Percentiles rank a stretch among this genome's conserved stretches.
Conservation (phyloP, 192 early-diverging fungal genomes). For the Coemansia sp. region DNA sequence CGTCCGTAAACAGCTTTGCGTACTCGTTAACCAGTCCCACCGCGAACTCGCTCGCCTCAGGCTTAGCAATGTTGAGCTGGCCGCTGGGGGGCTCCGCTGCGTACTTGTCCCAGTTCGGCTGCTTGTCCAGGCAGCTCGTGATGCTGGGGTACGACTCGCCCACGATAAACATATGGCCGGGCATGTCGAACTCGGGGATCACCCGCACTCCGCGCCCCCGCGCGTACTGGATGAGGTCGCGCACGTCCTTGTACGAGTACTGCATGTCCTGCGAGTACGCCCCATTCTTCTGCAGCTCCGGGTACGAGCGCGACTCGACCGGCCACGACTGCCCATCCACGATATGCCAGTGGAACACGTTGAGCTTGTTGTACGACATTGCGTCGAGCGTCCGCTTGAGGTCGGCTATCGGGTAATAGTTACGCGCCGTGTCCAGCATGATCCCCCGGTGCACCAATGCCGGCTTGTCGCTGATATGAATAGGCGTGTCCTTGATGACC, state of each 20-base stretch:
- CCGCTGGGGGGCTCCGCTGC: slow-evolving; percentile 74
- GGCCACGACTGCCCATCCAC: slow-evolving; percentile 70
- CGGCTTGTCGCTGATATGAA: slow-evolving; percentile 60
- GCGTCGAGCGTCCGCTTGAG: slow-evolving; percentile 61
- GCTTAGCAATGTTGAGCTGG: slow-evolving; percentile 67
- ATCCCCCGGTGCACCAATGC: slow-evolving; percentile 62
- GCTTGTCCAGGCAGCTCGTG: slow-evolving; percentile 55
- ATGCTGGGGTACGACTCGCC: slow-evolving; percentile 52
- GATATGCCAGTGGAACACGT: slow-evolving; percentile 77
- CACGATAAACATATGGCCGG: slow-evolving; percentile 64
- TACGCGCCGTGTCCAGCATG: slow-evolving; percentile 62
- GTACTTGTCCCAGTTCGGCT: slow-evolving; percentile 58
- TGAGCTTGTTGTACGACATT: slow-evolving; percentile 68
- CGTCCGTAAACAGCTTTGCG: slow-evolving; percentile 61
- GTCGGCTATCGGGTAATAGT: slow-evolving; percentile 57
- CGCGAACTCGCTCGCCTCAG: slow-evolving; percentile 60
- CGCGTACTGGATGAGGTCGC: slow-evolving; percentile 66
- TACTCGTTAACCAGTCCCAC: slow-evolving; percentile 62
- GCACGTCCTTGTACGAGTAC: slow-evolving; percentile 69
- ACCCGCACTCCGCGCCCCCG: slow-evolving; percentile 74
- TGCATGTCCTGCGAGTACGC: slow-evolving; percentile 59
- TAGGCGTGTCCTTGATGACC: slow-evolving; percentile 50
- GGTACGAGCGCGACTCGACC: slow-evolving; percentile 55
- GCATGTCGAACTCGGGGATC: slow-evolving; percentile 89
- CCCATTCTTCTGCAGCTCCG: slow-evolving; percentile 56